Percentiles rank a stretch among this genome's conserved stretches.
Conservation (phyloP, 2,329 filamentous ascomycete species). For the Periconia sp. region DNA sequence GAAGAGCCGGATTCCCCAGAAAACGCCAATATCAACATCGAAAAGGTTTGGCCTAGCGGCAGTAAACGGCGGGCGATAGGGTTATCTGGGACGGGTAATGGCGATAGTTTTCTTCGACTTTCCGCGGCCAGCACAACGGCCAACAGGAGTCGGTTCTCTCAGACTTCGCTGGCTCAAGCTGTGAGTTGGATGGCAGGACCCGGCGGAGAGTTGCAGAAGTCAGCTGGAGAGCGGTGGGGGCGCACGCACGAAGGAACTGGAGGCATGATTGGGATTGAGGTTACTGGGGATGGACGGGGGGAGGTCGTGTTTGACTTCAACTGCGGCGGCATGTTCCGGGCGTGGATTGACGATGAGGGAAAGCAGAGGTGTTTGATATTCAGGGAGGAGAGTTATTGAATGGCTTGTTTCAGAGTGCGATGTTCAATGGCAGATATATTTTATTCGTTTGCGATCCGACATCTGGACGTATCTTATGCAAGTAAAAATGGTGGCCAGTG, state of each 20-base stretch:
- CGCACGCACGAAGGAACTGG: conserved; percentile 78
- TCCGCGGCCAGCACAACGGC: conserved; percentile 72
- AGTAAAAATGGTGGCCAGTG: too few species aligned
- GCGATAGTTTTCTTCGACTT: conserved; percentile 79
- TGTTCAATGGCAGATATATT: too few species aligned
- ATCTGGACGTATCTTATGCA: too few species aligned
- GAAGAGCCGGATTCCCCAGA: conserved; percentile 27
- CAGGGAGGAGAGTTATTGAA: conserved; percentile 44
- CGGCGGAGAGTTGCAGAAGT: conserved; percentile 71
- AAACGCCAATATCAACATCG: background rate
- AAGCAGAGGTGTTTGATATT: conserved; percentile 61
- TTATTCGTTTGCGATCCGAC: too few species aligned
- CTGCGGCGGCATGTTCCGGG: conserved; percentile 84
- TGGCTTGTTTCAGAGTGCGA: background rate
- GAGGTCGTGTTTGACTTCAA: conserved; percentile 77
- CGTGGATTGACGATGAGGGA: conserved; percentile 69
- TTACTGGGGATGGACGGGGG: conserved; percentile 50
- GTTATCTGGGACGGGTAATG: conserved; percentile 81
- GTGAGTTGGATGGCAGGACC: conserved; percentile 68
- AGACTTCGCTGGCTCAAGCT: conserved; percentile 57
- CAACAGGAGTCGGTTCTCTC: conserved; percentile 68
- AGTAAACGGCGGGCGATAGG: conserved; percentile 50
- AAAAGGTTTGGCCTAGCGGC: conserved; percentile 1
- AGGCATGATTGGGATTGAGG: conserved; percentile 81
- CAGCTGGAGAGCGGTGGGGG: conserved; percentile 73